Conservation (phyloP, 1,139 yeast species). For the Magnusiomyces ingens region DNA sequence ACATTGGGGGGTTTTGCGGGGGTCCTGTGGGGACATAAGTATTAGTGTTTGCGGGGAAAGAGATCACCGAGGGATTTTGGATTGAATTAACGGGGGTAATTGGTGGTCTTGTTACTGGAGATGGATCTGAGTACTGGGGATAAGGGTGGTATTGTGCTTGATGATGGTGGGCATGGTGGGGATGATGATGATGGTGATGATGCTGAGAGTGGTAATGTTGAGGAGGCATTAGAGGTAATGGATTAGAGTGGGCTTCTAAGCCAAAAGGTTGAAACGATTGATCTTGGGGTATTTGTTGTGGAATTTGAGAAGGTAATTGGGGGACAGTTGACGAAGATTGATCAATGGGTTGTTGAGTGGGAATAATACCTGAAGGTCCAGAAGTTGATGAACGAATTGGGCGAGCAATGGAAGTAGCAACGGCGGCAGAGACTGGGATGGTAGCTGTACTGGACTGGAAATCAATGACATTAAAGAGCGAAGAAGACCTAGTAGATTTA, state of each 20-base stretch:
- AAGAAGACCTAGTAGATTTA: no score
- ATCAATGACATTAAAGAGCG: background rate
- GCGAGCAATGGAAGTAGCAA: background rate
- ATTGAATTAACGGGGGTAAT: no score
- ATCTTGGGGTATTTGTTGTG: background rate
- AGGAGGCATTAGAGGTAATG: no score
- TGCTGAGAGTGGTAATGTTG: no score
- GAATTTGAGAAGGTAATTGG: background rate
- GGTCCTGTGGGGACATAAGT: no score
- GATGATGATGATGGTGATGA: constrained; percentile 7
- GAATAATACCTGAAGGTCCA: constrained; percentile 5
- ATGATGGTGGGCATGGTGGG: constrained; percentile 1
- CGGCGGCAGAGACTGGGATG: background rate
- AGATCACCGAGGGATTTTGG: no score
- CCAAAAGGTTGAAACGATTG: constrained; percentile 1
- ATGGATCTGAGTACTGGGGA: no score
- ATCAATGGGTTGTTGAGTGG: background rate
- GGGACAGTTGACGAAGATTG: background rate
- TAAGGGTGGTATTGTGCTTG: no score
- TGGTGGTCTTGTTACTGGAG: no score
- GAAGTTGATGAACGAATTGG: background rate
- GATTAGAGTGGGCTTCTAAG: constrained; percentile 9
- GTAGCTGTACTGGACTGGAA: background rate
- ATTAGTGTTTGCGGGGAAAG: no score
- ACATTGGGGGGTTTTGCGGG: no score